Percentiles rank a stretch among this genome's conserved stretches.
Evolutionary conservation across 305 asterid genomes (phyloP).

Genomic region (Nicotiana rustica): DNA sequence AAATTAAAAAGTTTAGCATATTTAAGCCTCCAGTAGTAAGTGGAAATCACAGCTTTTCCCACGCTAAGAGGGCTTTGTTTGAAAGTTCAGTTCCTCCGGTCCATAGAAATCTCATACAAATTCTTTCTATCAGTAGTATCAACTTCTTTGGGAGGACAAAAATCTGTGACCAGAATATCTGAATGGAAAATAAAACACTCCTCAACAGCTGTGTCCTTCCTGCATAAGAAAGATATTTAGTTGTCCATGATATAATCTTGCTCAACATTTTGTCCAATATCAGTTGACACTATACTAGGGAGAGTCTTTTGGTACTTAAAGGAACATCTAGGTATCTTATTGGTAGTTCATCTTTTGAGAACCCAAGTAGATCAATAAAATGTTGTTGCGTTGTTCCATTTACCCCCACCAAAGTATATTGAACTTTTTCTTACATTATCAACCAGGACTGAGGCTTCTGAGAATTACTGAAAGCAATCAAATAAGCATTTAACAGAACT

Average conservation of each 20-base stretch:
- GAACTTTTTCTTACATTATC: background rate
- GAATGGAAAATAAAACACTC: background rate
- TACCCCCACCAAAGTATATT: background rate
- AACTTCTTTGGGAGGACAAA: background rate
- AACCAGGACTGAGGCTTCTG: background rate
- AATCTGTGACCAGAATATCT: background rate
- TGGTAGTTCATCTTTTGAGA: background rate
- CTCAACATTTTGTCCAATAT: background rate
- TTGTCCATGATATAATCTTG: background rate
- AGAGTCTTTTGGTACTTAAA: background rate
- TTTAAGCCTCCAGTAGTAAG: background rate
- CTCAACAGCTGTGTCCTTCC: background rate
- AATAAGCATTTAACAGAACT: too few relatives aligned
- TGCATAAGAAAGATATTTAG: background rate
- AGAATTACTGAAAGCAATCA: background rate
- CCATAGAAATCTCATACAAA: background rate
- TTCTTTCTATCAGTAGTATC: background rate
- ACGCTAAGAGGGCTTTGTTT: background rate
- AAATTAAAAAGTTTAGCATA: background rate
- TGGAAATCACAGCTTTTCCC: background rate
- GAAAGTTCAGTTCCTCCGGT: background rate
- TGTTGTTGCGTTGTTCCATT: rapidly evolving
- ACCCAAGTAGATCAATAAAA: background rate
- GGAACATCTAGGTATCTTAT: background rate
- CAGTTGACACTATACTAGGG: background rate